Percentiles rank a stretch among this genome's conserved stretches.
Evolutionary conservation across 73 alveolate species (phyloP).

Genomic region (Paramecium pentaurelia): DNA sequence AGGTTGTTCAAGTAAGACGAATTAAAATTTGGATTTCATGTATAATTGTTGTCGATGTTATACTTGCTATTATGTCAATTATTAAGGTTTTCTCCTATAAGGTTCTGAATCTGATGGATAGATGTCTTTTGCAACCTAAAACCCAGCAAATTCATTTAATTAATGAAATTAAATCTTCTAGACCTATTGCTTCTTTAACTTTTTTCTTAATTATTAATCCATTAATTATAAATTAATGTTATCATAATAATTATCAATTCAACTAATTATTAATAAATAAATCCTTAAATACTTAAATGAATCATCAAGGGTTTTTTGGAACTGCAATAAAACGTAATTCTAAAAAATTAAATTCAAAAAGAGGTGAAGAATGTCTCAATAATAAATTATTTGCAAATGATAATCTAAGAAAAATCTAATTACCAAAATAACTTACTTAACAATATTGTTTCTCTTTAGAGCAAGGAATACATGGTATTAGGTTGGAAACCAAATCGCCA

Average conservation of each 20-base stretch:
- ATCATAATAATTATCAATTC: not conserved
- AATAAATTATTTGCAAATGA: not conserved
- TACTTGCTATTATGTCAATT: not conserved
- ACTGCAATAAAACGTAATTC: not conserved
- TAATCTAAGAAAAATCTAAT: not conserved
- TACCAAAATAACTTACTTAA: not conserved
- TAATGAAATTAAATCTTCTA: not conserved
- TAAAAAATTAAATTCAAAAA: not conserved
- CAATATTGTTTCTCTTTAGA: not conserved
- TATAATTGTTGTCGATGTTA: not conserved
- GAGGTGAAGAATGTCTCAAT: not conserved
- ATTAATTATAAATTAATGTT: not conserved
- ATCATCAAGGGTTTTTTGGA: not conserved
- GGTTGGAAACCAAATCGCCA: not conserved
- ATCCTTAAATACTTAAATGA: not conserved
- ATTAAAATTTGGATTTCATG: slow-evolving; percentile 14
- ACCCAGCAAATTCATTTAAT: not conserved
- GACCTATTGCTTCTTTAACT: not conserved
- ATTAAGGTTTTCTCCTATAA: not conserved
- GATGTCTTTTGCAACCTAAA: not conserved
- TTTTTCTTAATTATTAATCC: not conserved
- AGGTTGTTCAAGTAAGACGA: not conserved
- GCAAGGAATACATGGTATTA: not conserved
- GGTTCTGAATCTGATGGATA: not conserved
- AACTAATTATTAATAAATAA: not conserved